Conservation (phyloP, 1,284 basidiomycete genomes). For the Wallemia ichthyophaga region DNA sequence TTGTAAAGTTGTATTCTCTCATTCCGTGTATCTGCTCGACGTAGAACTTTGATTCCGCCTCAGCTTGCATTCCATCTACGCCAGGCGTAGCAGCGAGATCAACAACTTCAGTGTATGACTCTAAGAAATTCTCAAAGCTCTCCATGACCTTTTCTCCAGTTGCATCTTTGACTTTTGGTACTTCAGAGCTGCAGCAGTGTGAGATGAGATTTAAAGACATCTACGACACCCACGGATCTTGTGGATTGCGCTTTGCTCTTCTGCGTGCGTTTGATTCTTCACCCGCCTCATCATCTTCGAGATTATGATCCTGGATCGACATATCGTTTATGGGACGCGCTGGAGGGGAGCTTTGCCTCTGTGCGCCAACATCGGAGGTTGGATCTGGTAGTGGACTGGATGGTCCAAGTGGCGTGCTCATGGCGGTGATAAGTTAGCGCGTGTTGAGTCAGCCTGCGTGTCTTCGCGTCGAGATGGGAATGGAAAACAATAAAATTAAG, state of each 20-base stretch:
- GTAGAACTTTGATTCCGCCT: conserved; percentile 31
- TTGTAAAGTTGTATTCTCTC: conserved; percentile 73
- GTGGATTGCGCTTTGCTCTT: not conserved
- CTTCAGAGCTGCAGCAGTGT: conserved; percentile 21
- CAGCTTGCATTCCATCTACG: conserved; percentile 29
- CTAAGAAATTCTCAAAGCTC: conserved; percentile 63
- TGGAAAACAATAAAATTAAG: too few relatives aligned
- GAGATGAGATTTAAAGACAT: too few relatives aligned
- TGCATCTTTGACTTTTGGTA: conserved; percentile 62
- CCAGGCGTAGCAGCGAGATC: conserved; percentile 39
- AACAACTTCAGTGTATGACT: conserved; percentile 40
- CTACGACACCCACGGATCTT: not conserved
- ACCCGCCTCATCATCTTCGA: not conserved
- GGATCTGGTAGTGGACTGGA: not conserved
- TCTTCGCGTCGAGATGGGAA: not conserved
- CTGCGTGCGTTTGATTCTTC: not conserved
- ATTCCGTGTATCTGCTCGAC: conserved; percentile 74
- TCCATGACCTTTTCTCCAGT: conserved; percentile 78
- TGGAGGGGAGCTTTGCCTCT: not conserved
- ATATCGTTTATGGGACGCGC: not conserved
- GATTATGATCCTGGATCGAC: not conserved
- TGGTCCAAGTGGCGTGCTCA: not conserved
- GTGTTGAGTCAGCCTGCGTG: not conserved
- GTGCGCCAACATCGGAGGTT: not conserved
- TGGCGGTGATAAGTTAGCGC: not conserved